Evolutionary conservation across 208 protist genomes (phyloP).

Genomic region (Acanthamoeba lenticulata): DNA sequence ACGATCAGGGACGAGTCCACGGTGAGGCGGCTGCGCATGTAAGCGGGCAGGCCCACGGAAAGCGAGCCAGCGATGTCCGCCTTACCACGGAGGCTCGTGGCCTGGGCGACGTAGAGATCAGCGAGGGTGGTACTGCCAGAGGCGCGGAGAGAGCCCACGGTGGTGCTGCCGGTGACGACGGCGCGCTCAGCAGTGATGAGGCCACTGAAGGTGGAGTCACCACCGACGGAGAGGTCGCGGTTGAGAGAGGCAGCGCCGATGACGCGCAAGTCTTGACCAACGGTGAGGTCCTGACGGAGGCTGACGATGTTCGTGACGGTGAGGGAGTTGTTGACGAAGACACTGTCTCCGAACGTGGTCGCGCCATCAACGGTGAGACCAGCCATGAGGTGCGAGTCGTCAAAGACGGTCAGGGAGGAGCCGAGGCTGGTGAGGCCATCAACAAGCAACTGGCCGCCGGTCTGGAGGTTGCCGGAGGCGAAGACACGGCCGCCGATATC

Average conservation of each 20-base stretch:
- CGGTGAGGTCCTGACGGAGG: neutral
- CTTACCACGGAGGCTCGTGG: neutral
- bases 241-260: neutral
- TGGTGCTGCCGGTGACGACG: too few relatives aligned
- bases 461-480: neutral
- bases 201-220: neutral
- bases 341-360: neutral
- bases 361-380: neutral
- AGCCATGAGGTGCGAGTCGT: neutral
- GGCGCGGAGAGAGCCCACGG: too few relatives aligned
- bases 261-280: neutral
- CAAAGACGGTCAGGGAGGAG: neutral
- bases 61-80: neutral
- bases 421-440: neutral
- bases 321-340: neutral
- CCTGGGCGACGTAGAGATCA: too few relatives aligned
- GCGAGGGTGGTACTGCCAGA: too few relatives aligned
- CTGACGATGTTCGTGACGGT: neutral
- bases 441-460: neutral
- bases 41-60: too few relatives aligned
- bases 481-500: neutral
- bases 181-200: too few relatives aligned
- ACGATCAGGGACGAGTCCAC: neutral
- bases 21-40: too few relatives aligned
- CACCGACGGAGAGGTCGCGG: neutral